Base-by-base conservation (phyloP, 805 yeast genomes). In the Myxozyma nipponensis region DNA sequence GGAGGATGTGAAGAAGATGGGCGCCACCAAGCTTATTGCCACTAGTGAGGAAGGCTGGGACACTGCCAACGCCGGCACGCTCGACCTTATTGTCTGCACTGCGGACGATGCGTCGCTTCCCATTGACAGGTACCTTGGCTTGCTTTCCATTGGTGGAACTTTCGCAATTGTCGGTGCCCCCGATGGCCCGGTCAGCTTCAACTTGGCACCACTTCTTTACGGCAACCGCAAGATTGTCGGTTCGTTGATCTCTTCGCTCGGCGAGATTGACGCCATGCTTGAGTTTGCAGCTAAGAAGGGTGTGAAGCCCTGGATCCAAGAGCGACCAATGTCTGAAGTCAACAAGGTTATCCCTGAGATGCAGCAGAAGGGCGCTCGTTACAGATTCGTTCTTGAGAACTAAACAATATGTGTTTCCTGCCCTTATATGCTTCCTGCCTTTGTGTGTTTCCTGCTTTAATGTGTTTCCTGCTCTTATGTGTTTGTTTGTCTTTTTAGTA, bases 101-200 rank as follows among this genome's bases (percentile, higher is more conserved):
- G 82, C 80, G 25, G 72, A 77, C 49, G 70, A 79, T 39, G 68
- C 78, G 13, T 72, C 71, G 21, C 28, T 47, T 22, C 49, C 50
- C 1, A 17, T 52, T 15, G 72, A 70, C n/a, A 73, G 72, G 41
- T 77, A 77, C 63, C 62, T 82, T 52, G 63, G 65, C 30, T 63
- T 74, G 24, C 71, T 85, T 63, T 78, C 72, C 59, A 78, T 81
- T 35, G 76, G 77, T 62, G 81, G 82, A 47, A 71, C 72, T 45
- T 75, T 81, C 63, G 72, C 81, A 44, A 71, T 82, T 19, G 87
- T 81, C 46, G 90, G 89, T 46, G 71, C 82, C 61, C 86, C 90
- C 21, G 59, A 44, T 15, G 45, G 38, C 15, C 39, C 44, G 5
- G 40, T 46, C 17, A 42, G 36, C 23, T 35, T 56, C 23, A 30